phyloP scores from a whole-genome alignment of 306 rosid genomes.

The Lablab purpureus region DNA sequence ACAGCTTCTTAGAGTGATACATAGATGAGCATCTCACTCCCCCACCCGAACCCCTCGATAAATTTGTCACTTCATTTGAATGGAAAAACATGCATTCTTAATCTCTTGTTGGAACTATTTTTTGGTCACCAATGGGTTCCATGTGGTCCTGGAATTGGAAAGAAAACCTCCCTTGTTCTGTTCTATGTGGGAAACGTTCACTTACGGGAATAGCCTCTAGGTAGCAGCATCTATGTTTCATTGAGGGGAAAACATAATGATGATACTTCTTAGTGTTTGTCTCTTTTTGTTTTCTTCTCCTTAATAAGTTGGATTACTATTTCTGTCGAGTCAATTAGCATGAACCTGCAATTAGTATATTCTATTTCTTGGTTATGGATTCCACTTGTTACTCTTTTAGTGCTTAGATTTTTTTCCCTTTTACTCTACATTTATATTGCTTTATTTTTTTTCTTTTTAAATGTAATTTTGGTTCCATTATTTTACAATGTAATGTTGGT shows the following conservation, averaged over 20 bases:
- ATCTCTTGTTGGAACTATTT: not conserved
- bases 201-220: conserved; percentile 26
- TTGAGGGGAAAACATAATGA: conserved; percentile 33
- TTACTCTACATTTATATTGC: not conserved
- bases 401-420: not conserved
- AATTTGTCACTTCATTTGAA: conserved; percentile 33
- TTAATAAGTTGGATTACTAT: conserved; percentile 37
- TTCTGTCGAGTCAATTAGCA: conserved; percentile 19
- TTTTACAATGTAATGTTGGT: too few relatives aligned
- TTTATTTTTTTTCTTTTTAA: not conserved
- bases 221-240: conserved; percentile 42
- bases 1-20: conserved; percentile 41
- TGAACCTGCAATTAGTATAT: conserved; percentile 29
- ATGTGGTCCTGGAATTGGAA: conserved; percentile 37
- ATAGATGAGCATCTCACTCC: conserved; percentile 42
- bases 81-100: conserved; percentile 9
- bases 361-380: not conserved
- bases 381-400: conserved; percentile 14
- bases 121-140: conserved; percentile 36
- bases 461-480: too few relatives aligned
- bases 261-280: conserved; percentile 38
- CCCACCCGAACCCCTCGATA: conserved; percentile 36
- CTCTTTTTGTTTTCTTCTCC: conserved; percentile 19
- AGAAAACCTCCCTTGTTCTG: conserved; percentile 17
- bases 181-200: conserved; percentile 43